These are phyloP conservation scores for Cystobasidiaceae sp. DNA, from an alignment of 1,284 basidiomycete genomes.

Conservation along the genomic window DNA sequence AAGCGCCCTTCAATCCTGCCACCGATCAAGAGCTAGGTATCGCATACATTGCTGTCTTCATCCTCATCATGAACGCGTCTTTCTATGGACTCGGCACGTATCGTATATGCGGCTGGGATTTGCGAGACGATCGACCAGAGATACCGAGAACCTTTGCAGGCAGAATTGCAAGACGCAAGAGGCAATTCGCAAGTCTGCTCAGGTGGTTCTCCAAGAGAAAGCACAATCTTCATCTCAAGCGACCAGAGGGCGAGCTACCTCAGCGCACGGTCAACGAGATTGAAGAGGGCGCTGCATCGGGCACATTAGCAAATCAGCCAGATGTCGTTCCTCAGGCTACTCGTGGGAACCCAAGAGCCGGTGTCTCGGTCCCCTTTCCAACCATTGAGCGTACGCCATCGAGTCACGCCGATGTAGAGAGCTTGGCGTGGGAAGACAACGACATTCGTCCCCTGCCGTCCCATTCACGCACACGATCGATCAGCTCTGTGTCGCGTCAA, in stretches of 20 bases:
- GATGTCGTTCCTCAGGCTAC: not conserved
- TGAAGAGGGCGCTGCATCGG: conserved; percentile 2
- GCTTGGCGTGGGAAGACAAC: conserved; percentile 6
- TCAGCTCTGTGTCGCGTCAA: not conserved
- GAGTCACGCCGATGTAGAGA: conserved; percentile 18
- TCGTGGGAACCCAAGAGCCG: not conserved
- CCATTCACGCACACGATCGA: not conserved
- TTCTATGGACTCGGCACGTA: conserved; percentile 31
- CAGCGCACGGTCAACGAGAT: conserved; percentile 4
- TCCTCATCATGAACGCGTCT: conserved; percentile 28
- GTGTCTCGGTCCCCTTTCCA: not conserved
- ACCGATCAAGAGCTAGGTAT: conserved; percentile 31
- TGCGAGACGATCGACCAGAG: conserved; percentile 8
- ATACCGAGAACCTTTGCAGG: conserved; percentile 24
- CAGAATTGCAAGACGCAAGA: conserved; percentile 11
- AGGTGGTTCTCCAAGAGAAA: conserved; percentile 8
- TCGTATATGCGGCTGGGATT: conserved; percentile 23
- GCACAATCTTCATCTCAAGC: not conserved
- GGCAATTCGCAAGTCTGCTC: not conserved
- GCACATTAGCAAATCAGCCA: too few relatives aligned
- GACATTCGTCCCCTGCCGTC: not conserved
- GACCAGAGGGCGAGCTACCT: not conserved
- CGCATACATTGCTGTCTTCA: conserved; percentile 25
- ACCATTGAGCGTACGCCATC: conserved; percentile 1
- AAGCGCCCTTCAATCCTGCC: conserved; percentile 28